Percentiles rank a stretch among this genome's conserved stretches.
These are phyloP conservation scores for Neofusicoccum sp. DNA, from an alignment of 2,329 filamentous ascomycete species.

Conservation along the genomic window DNA sequence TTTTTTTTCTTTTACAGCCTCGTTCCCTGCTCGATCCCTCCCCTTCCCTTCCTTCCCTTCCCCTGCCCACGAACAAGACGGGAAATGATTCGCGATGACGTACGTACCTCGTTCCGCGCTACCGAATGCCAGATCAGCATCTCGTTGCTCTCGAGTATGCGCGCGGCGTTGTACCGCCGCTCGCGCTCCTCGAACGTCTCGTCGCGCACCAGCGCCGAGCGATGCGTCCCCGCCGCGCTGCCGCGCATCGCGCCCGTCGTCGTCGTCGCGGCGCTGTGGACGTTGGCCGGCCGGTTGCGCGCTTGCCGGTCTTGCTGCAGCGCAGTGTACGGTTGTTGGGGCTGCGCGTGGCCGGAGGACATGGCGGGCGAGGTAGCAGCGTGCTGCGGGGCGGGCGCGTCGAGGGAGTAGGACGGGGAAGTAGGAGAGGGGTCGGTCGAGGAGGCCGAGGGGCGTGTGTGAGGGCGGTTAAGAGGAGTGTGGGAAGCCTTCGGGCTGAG, in stretches of 20 bases:
- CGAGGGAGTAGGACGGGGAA: neutral
- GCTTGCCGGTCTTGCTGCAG: slow-evolving; percentile 32
- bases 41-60: too few relatives aligned
- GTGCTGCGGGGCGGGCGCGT: neutral
- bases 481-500: too few relatives aligned
- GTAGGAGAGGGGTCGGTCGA: neutral
- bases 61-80: too few relatives aligned
- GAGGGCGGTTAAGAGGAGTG: too few relatives aligned
- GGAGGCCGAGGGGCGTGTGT: too few relatives aligned
- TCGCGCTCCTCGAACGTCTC: slow-evolving; percentile 32
- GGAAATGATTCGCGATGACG: too few relatives aligned
- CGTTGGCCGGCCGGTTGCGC: slow-evolving; percentile 22
- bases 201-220: slow-evolving; percentile 5
- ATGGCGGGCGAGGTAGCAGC: too few relatives aligned
- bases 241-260: neutral
- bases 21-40: too few relatives aligned
- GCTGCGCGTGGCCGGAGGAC: neutral
- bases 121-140: slow-evolving; percentile 36
- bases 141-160: slow-evolving; percentile 35
- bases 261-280: neutral
- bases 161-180: slow-evolving; percentile 30
- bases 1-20: too few relatives aligned
- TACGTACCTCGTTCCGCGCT: slow-evolving; percentile 34
- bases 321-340: slow-evolving; percentile 21
- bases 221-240: neutral